A percentile compares a stretch with the other conserved stretches of the same genome.
Evolutionary conservation across 306 rosid genomes (phyloP).

Genomic region (Boehmeria nivea): DNA sequence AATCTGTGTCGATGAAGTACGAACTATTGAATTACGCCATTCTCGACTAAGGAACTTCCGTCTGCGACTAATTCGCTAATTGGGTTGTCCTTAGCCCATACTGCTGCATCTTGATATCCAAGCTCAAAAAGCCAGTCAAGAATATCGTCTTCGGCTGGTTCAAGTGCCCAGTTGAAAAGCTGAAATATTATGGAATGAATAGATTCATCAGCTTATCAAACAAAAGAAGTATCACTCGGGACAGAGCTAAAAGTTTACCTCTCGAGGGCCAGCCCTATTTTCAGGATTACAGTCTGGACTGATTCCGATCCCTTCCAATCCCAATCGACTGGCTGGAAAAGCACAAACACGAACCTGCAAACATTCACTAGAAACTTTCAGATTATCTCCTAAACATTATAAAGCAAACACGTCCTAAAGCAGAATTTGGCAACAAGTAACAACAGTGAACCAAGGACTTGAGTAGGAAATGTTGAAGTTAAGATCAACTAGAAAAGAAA

Average conservation of each 20-base stretch:
- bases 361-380: not conserved
- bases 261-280: slow-evolving; percentile 44
- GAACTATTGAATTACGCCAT: slow-evolving; percentile 22
- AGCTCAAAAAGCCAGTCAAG: slow-evolving; percentile 77
- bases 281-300: slow-evolving; percentile 65
- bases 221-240: not conserved
- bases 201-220: not conserved
- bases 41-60: slow-evolving; percentile 25
- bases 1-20: too few species aligned
- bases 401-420: too few species aligned
- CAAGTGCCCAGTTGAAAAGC: slow-evolving; percentile 69
- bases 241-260: slow-evolving; percentile 27
- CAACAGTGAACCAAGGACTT: too few species aligned
- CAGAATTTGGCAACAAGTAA: too few species aligned
- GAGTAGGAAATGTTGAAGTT: too few species aligned
- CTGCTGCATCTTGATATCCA: slow-evolving; percentile 81
- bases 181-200: slow-evolving; percentile 12
- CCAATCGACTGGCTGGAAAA: slow-evolving; percentile 70
- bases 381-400: too few species aligned
- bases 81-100: slow-evolving; percentile 80
- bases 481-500: too few species aligned
- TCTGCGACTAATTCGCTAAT: slow-evolving; percentile 54
- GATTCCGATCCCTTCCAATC: slow-evolving; percentile 62
- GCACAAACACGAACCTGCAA: slow-evolving; percentile 80
- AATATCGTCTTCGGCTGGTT: slow-evolving; percentile 75